Evolutionary conservation across 768 basidiomycete species (phyloP), one percentile per base, ranked within the genome.

Genomic region (Chalciporus piperatus): DNA sequence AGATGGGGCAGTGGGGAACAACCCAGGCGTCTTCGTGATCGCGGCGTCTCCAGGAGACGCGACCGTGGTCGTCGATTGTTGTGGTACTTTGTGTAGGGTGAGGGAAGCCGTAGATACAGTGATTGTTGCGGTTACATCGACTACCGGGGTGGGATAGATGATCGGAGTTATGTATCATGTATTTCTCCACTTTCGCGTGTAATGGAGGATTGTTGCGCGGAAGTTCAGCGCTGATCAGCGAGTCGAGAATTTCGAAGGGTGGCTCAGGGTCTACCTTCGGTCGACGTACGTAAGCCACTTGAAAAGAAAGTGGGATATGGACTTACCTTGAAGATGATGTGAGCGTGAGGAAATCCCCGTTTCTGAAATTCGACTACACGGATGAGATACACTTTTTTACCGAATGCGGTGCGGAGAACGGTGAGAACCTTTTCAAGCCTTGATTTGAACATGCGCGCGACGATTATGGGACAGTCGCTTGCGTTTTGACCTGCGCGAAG

Each of bases 361-460:
- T 76, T 76, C 42, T 76, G 73, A 49, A 76, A 76, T 55, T 77
- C 72, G 22, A 75, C 56, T 10, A 52, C 58, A 22, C 72, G 60
- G 6, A 78, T 67, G 13, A 48, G 37, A 44, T 75, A 75, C 0
- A 63, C 8, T 0, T 57, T 49, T 0, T n/a, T n/a, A 0, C 73
- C 73, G 50, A 42, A 42, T 3, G 12, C 71, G 73, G 58, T 27
- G n/a, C 60, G 56, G 0, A 75, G 53, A 1, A 63, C 23, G 2
- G 60, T n/a, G 0, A 67, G 19, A 0, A 74, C 59, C 0, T 62
- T 47, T 0, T 48, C 12, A 0, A 76, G 54, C 45, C 68, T 67
- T 9, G 52, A 63, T 25, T 70, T 64, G 60, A 77, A 77, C 1
- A 72, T 72, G 3, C 68, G 61, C 1, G 54, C 58, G 4, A 76